Evolutionary conservation across 805 yeast species (phyloP), one percentile per base, ranked within the genome.

Genomic region (Sugiyamaella smithiae): DNA sequence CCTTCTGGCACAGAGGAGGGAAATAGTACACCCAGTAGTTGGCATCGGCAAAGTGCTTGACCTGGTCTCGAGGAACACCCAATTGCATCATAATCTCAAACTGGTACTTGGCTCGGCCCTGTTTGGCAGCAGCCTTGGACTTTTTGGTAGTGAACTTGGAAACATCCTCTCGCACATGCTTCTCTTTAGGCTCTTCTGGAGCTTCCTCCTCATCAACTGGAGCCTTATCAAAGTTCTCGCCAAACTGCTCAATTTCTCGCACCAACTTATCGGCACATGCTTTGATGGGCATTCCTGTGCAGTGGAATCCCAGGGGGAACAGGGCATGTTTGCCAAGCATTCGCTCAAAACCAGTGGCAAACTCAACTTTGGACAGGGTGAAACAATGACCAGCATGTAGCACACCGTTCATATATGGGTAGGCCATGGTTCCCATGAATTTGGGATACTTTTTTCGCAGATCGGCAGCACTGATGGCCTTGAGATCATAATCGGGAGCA

Each of bases 331-430:
- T 88, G 57, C 97, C 98, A 63, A 78, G 78, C 91, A 93, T 85
- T 71, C 97, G 82, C 74, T 93, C 96, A 65, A 85, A 93, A 48
- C 98, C 98, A 49, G 86, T 76, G 40, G 90, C 83, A 66, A 84
- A 93, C 68, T 93, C 99, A 45, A 82, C 91, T 72, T 93, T 93
- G 46, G 97, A 88, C 55, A 91, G 75, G 31, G 98, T 93, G 74
- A 91, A 93, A 59, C 89, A 81, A 69, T 93, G 99, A 52, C 99
- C 99, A 43, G 96, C 97, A 60, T 93, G 99, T 57, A 93, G 75
- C 44, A 87, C 93, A 74, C 99, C 99, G 69, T 93, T 93, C 97
- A 91, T 91, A 71, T 93, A 93, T 38, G 99, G 99, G 65, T 88
- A 93, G 8, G 99, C 98, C 97, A 93, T 90, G 43, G 96, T 84